Percentiles rank a stretch among this genome's conserved stretches.
Conservation (phyloP, 225 moss, liverwort and hornwort genomes). For the Marchantia polymorpha region DNA sequence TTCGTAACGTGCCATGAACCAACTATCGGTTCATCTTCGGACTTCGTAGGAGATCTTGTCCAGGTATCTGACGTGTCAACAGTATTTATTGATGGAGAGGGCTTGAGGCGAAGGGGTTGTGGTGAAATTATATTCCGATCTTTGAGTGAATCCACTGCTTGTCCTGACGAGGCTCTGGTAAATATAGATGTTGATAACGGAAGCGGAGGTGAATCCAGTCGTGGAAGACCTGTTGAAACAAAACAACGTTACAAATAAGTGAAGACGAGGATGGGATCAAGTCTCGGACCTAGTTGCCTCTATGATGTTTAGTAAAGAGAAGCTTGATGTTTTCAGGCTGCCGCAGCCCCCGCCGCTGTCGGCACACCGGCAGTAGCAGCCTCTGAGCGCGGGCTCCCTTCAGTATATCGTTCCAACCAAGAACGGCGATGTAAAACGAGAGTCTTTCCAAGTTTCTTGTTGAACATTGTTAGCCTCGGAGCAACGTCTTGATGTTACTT, state of each 20-base stretch:
- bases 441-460: no score
- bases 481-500: no score
- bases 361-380: no score
- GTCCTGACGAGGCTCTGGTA: background rate
- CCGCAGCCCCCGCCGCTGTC: no score
- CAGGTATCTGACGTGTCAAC: conserved; percentile 60
- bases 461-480: no score
- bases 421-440: no score
- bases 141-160: background rate
- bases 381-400: no score
- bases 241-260: background rate
- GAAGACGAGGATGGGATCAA: background rate
- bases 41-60: conserved; percentile 81
- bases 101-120: conserved; percentile 62
- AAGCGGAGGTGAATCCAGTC: conserved; percentile 79
- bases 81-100: conserved; percentile 43
- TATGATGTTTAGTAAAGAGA: no score
- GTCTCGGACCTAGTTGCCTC: no score
- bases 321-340: no score
- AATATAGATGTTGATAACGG: conserved; percentile 39
- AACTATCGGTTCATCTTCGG: conserved; percentile 63
- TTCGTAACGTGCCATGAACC: conserved; percentile 79
- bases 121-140: conserved; percentile 60
- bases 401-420: no score
- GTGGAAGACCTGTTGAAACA: conserved; percentile 55